A percentile compares a stretch with the other conserved stretches of the same genome.
These are phyloP conservation scores for Rhododendron mucronatum DNA, from an alignment of 148 eudicot species.

Conservation along the genomic window DNA sequence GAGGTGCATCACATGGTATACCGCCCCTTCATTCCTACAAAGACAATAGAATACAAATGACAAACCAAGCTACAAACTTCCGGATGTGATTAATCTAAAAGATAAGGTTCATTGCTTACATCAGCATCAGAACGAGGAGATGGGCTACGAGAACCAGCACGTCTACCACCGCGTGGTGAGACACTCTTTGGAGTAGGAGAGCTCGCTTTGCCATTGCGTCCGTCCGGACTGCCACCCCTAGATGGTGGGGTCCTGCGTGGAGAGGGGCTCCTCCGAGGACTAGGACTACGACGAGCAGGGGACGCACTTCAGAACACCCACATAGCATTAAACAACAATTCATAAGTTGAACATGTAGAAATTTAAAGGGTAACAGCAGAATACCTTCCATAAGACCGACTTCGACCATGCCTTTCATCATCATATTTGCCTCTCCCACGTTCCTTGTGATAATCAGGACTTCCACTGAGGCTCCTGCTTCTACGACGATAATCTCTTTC, in stretches of 20 bases:
- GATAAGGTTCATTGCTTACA: slow-evolving; percentile 36
- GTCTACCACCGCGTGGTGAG: slow-evolving; percentile 48
- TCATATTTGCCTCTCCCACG: slow-evolving; percentile 70
- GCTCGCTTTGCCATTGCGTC: slow-evolving; percentile 32
- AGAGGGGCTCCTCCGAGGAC: slow-evolving; percentile 63
- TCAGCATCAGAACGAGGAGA: slow-evolving; percentile 85
- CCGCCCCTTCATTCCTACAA: slow-evolving; percentile 37
- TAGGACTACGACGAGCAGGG: slow-evolving; percentile 54
- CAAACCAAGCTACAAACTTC: not conserved
- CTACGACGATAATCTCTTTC: slow-evolving; percentile 54
- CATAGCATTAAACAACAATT: not conserved
- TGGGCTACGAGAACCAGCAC: slow-evolving; percentile 68
- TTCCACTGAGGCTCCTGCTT: slow-evolving; percentile 66
- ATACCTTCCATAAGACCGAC: slow-evolving; percentile 68
- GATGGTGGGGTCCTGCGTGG: slow-evolving; percentile 49
- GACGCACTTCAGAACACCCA: slow-evolving; percentile 48
- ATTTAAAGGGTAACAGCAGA: not conserved
- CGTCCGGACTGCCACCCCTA: slow-evolving; percentile 53
- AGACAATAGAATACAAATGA: not conserved
- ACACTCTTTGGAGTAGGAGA: slow-evolving; percentile 56
- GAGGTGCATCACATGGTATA: slow-evolving; percentile 3
- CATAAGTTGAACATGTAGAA: not conserved
- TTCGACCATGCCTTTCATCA: slow-evolving; percentile 52
- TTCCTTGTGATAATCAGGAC: slow-evolving; percentile 54
- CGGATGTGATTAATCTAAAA: not conserved